These are phyloP conservation scores for Fusarium napiforme DNA, from an alignment of 2,329 filamentous ascomycete species.

Conservation along the genomic window DNA sequence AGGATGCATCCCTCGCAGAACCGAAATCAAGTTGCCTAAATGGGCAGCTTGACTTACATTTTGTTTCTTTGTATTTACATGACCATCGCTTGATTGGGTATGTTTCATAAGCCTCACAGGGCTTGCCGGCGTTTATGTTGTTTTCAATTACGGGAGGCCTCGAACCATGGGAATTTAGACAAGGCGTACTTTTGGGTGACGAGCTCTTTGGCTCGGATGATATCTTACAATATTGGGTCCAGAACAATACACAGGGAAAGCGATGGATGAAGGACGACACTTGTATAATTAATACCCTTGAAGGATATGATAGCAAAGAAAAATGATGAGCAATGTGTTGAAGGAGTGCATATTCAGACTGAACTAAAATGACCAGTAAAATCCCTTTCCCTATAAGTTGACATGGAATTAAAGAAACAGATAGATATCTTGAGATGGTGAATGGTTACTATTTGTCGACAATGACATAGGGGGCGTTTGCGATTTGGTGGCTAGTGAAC, in stretches of 20 bases:
- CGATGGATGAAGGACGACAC: constrained; percentile 17
- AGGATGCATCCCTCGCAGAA: constrained; percentile 36
- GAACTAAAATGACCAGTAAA: neutral
- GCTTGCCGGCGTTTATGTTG: constrained; percentile 33
- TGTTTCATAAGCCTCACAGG: constrained; percentile 15
- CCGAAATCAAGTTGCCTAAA: constrained; percentile 35
- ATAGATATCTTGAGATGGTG: neutral
- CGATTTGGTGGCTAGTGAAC: constrained; percentile 14
- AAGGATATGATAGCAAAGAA: constrained; percentile 22
- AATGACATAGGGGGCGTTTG: constrained; percentile 27
- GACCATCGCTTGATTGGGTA: constrained; percentile 20
- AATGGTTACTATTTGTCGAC: neutral
- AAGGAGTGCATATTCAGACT: neutral
- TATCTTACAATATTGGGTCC: constrained; percentile 16
- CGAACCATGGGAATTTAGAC: constrained; percentile 32
- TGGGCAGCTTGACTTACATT: neutral
- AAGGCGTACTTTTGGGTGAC: constrained; percentile 21
- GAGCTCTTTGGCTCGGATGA: constrained; percentile 12
- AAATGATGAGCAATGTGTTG: constrained; percentile 1
- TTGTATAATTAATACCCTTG: constrained; percentile 43
- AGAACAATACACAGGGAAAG: constrained; percentile 21
- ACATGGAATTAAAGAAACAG: neutral
- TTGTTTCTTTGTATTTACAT: neutral
- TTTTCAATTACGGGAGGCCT: constrained; percentile 1
- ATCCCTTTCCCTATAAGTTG: neutral